phyloP scores from a whole-genome alignment of 345 rosid species.

The Populus nigra region DNA sequence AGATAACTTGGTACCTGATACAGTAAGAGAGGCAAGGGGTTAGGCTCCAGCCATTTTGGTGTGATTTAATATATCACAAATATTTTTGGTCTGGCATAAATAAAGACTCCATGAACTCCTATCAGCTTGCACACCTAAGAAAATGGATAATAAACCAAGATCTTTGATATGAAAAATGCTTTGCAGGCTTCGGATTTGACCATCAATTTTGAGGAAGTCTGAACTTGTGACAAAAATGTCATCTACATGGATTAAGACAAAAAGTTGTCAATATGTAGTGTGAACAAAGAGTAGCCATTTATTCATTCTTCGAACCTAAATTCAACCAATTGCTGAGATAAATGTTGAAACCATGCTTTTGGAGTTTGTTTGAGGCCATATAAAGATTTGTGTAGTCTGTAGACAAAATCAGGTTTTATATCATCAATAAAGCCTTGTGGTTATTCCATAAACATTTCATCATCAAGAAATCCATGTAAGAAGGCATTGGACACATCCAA shows the following conservation, averaged over 20 bases:
- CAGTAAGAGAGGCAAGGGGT: background rate
- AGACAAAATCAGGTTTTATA: too few relatives aligned
- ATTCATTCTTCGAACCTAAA: fast-evolving
- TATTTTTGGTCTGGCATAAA: too few relatives aligned
- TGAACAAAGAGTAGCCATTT: too few relatives aligned
- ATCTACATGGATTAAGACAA: background rate
- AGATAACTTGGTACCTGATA: fast-evolving
- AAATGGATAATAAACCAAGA: too few relatives aligned
- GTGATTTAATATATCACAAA: too few relatives aligned
- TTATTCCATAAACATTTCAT: background rate
- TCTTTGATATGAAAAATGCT: background rate
- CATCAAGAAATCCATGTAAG: background rate
- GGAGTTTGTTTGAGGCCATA: too few relatives aligned
- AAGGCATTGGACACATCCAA: background rate
- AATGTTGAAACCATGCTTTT: too few relatives aligned
- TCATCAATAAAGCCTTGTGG: background rate
- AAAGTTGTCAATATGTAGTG: too few relatives aligned
- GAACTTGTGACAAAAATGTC: background rate
- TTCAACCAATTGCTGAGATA: too few relatives aligned
- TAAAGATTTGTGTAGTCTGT: too few relatives aligned
- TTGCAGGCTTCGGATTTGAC: fast-evolving
- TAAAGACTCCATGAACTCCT: fast-evolving
- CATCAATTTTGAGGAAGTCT: background rate
- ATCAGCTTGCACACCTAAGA: too few relatives aligned
- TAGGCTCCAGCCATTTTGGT: too few relatives aligned